Evolutionary conservation across 179 eudicot genomes (phyloP), one percentile per base, ranked within the genome.

Genomic region (Silene noctiflora): DNA sequence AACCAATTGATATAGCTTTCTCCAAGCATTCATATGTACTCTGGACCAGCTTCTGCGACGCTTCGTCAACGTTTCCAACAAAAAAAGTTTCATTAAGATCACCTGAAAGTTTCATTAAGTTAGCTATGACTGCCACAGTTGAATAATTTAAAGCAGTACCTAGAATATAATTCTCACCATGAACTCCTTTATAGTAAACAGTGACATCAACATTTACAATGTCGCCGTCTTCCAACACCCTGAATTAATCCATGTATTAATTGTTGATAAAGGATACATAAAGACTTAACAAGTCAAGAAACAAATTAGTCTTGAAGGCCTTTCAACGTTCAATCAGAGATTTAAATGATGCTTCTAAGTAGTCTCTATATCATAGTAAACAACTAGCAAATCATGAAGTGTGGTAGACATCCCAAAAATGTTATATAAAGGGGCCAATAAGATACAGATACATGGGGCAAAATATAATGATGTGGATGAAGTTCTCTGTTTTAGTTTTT

Each of bases 161-260:
- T 4, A 10, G 66, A 65, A 68, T 72, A 31, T 13, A 29, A 72
- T 69, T 70, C 93, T 83, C 76, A 96, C 99, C 98, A 79, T 96
- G 99, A 59, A 96, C 98, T 72, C 98, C 99, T 85, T 93, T 96
- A 77, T 89, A 96, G 83, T 78, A 88, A 79, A 96, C 96, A 81
- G 94, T 88, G 69, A 96, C 96, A 78, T 96, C 99, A 75, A 96
- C 96, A 76, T 96, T 96, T 48, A 96, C 98, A 80, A 96, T 96
- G 82, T 93, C 99, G 6, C 99, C 99, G 82, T 96, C 99, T 83
- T 93, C 98, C 74, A 96, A 81, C 84, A 88, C 92, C 88, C 99
- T 96, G 89, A 51, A 84, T 81, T 74, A 78, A 71, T 17, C 24
- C 72, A 35, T 56, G 80, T 27, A 11, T 51, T 17, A 58, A 58